Conservation (phyloP, 768 basidiomycete species). For the Podaxis sp. region DNA sequence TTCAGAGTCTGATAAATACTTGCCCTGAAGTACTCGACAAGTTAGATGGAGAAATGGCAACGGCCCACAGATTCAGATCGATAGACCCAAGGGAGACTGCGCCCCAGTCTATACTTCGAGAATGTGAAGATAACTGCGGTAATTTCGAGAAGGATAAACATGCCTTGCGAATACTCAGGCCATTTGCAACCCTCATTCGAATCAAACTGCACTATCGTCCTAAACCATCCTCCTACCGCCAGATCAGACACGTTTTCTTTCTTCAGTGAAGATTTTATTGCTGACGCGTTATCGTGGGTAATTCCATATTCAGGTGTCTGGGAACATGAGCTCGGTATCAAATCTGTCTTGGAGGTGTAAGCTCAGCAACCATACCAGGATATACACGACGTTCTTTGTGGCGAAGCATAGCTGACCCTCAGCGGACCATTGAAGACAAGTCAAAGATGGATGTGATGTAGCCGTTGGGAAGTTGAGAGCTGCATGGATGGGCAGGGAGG, state of each 20-base stretch:
- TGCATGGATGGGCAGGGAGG: conserved; percentile 37
- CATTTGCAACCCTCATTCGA: conserved; percentile 38
- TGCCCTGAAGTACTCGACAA: conserved; percentile 62
- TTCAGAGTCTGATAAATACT: conserved; percentile 12
- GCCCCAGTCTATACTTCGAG: conserved; percentile 54
- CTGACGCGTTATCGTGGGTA: conserved; percentile 56
- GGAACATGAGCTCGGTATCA: conserved; percentile 5
- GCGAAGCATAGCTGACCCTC: conserved; percentile 71
- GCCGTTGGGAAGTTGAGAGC: conserved; percentile 59
- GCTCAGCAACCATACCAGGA: conserved; percentile 48
- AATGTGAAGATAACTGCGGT: neutral
- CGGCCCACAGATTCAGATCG: conserved; percentile 57
- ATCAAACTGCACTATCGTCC: conserved; percentile 68
- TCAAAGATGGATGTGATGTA: conserved; percentile 54
- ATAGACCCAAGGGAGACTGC: conserved; percentile 69
- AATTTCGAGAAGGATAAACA: neutral
- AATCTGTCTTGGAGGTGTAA: neutral
- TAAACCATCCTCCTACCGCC: conserved; percentile 60
- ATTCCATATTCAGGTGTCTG: conserved; percentile 79
- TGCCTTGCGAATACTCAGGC: conserved; percentile 52
- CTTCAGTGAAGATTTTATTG: conserved; percentile 38
- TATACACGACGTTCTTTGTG: conserved; percentile 66
- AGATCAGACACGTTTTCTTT: conserved; percentile 29
- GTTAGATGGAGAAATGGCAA: conserved; percentile 68
- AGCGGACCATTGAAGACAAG: conserved; percentile 67